Evolutionary conservation across 1,139 yeast genomes (phyloP).

Genomic region (Suhomyces ambrosiae): DNA sequence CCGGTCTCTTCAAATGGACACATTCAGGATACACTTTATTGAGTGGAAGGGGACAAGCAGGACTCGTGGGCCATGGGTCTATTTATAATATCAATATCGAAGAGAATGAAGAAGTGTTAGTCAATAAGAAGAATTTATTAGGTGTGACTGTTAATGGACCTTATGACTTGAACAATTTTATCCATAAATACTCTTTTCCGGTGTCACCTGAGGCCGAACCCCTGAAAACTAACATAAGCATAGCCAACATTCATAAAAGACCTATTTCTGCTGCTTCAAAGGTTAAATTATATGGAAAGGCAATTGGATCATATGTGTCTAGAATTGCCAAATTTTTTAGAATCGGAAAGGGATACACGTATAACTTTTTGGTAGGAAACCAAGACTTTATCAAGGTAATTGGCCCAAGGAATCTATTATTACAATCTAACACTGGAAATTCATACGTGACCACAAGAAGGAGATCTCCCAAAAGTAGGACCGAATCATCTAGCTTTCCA

Average conservation of each 20-base stretch:
- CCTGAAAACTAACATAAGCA: neutral
- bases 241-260: slow-evolving; percentile 11
- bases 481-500: neutral
- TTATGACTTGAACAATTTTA: slow-evolving; percentile 44
- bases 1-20: slow-evolving; percentile 41
- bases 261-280: slow-evolving; percentile 12
- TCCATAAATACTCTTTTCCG: slow-evolving; percentile 30
- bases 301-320: slow-evolving; percentile 6
- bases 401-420: slow-evolving; percentile 58
- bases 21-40: slow-evolving; percentile 47
- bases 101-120: slow-evolving; percentile 50
- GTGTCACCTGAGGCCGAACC: slow-evolving; percentile 1
- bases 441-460: slow-evolving; percentile 1
- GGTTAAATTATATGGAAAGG: slow-evolving; percentile 10
- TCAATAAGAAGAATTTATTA: slow-evolving; percentile 49
- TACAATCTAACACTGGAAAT: slow-evolving; percentile 41
- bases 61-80: slow-evolving; percentile 60
- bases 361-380: slow-evolving; percentile 32
- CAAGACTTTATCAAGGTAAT: slow-evolving; percentile 47
- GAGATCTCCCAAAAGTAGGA: slow-evolving; percentile 1
- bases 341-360: slow-evolving; percentile 5
- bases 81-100: slow-evolving; percentile 50
- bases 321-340: slow-evolving; percentile 6
- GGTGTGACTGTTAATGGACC: slow-evolving; percentile 57
- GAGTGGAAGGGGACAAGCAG: slow-evolving; percentile 61